Base-by-base conservation (phyloP, 106 monocot genomes). In the Xerophyta viscosa region DNA sequence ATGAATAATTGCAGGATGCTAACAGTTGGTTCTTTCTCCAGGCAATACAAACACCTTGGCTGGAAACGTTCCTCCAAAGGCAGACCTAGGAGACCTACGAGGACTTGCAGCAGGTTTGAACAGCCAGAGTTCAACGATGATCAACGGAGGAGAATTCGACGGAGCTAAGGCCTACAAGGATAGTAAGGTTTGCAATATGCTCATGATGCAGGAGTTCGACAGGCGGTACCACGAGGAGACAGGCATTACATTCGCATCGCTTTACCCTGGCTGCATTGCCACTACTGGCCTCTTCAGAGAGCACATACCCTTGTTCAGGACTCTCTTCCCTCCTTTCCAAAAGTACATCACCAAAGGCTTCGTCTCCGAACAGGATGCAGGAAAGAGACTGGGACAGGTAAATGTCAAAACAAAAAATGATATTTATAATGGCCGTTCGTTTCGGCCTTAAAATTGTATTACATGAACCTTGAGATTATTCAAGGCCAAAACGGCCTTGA, bases 21-120 rank as follows among this genome's bases (percentile, higher is more conserved):
- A n/a, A n/a, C n/a, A n/a, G 6, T 39, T 10, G 2, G 1, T 39
- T 39, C 1, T 7, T 39, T 12, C 39, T 39, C 15, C 66, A 92
- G 92, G 92, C 4, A 92, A 92, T 68, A 92, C 92, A 8, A 92
- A 92, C 76, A 92, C 92, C 0, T 43, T 92, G 60, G 92, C 92
- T 0, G 92, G 92, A 54, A 92, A 92, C 30, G 70, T 92, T 8
- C 92, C 92, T 20, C 92, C 92, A 13, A 92, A 92, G 62, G 92
- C 92, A 15, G 79, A 87, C 73, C 65, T 92, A 0, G 92, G 92
- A 9, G 92, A 92, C 57, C 60, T 79, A 30, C 52, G 92, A 14
- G 92, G 92, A 1, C 73, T 92, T 6, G 69, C 79, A 0, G 79
- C 67, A 0, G 87, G 92, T 0, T 52, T 92, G 20, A 80, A 54